These are phyloP conservation scores for Emergomyces pasteurianus DNA, from an alignment of 2,329 filamentous ascomycete genomes.

Conservation along the genomic window DNA sequence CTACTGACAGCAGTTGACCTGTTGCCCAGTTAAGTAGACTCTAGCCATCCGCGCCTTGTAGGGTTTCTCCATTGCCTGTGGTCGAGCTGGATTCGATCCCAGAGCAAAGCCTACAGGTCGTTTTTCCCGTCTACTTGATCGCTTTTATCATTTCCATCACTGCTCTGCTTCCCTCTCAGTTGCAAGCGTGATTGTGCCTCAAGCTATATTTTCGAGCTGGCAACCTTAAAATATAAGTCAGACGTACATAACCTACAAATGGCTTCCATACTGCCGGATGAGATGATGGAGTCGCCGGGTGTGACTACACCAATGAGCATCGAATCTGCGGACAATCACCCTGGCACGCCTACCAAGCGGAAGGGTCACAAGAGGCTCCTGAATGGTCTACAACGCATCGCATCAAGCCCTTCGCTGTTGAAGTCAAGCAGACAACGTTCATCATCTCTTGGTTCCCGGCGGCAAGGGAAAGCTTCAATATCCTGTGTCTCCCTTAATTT, in stretches of 20 bases:
- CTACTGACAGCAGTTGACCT: background rate
- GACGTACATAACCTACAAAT: slow-evolving; percentile 8
- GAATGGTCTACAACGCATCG: slow-evolving; percentile 65
- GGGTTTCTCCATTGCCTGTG: background rate
- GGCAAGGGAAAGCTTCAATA: slow-evolving; percentile 48
- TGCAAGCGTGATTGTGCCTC: background rate
- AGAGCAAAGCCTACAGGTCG: background rate
- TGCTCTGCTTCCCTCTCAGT: background rate
- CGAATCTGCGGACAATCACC: slow-evolving; percentile 25
- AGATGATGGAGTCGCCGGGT: slow-evolving; percentile 22
- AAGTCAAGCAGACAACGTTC: slow-evolving; percentile 53
- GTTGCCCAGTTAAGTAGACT: background rate
- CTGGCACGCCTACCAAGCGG: slow-evolving; percentile 42
- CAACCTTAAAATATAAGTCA: background rate
- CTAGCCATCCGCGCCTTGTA: background rate
- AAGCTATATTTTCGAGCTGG: background rate
- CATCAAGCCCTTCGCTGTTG: slow-evolving; percentile 63
- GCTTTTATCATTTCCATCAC: background rate
- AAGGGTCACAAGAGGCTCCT: slow-evolving; percentile 60
- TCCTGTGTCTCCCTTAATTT: slow-evolving; percentile 52
- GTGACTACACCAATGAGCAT: slow-evolving; percentile 24
- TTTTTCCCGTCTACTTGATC: background rate
- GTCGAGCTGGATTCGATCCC: background rate
- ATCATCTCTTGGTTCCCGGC: slow-evolving; percentile 47
- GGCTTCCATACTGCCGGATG: slow-evolving; percentile 20